Base-by-base conservation (phyloP, 2,329 filamentous ascomycete genomes). In the Amauroascus verrucosus region DNA sequence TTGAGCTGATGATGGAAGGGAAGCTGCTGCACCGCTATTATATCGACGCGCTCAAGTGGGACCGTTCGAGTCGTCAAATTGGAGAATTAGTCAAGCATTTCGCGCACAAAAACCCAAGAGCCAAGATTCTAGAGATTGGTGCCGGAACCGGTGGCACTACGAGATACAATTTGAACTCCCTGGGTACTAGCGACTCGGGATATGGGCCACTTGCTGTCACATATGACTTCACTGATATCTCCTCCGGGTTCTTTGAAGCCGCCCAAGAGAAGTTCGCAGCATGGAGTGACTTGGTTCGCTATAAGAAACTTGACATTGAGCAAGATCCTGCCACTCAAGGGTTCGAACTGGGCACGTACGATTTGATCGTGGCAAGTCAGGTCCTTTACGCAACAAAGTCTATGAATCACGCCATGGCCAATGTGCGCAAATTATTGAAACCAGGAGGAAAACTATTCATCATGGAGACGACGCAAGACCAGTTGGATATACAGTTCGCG, bases 191-290 rank as follows among this genome's bases (percentile, higher is more conserved):
- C 26, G 26, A 30, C 5, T 4, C 4, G 5, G 26, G 26, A 5
- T n/a, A n/a, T n/a, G 26, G 26, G 5, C 16, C 48, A 2, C 18
- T 11, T 8, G 13, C 11, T 3, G 20, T n/a, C 7, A 44, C 43
- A 8, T 46, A 47, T 50, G 7, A 40, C 2, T 77, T 67, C 59
- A 76, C 75, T 0, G 73, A 76, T 54, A 67, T 75, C 14, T 72
- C 69, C 0, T 48, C 63, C 2, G 68, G 64, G 11, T 75, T 73
- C 60, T 74, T 76, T 54, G 64, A 64, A 18, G 60, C 63, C 4
- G 54, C 67, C 0, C 54, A 58, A 14, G 60, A 64, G 26, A 49
- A 52, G 1, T 67, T 72, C 32, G 49, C 56, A 1, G 44, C 46
- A 16, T 40, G 37, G 37, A 38, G 33, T 18, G 13, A 24, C n/a